Conservation (phyloP, 139 green algal species). For the Raphidocelis subcapitata region DNA sequence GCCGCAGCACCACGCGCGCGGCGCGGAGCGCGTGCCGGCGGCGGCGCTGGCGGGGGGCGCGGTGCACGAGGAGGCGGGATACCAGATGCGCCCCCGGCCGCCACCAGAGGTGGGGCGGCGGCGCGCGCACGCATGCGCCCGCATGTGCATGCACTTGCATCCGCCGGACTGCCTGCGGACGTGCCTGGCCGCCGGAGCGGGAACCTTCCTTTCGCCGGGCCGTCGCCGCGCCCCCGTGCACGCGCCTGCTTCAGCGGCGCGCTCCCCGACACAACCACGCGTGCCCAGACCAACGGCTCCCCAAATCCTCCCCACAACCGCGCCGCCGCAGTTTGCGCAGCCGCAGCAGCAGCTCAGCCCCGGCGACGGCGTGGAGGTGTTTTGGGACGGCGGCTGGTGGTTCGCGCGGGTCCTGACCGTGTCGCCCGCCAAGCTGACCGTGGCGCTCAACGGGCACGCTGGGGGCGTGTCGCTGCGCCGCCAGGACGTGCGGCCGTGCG, state of each 20-base stretch:
- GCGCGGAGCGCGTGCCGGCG: neutral
- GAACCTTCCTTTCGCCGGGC: no score
- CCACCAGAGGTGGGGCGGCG: slow-evolving; percentile 13
- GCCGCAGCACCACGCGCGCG: slow-evolving; percentile 1
- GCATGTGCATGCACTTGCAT: neutral
- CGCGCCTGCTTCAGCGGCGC: no score
- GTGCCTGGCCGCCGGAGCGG: no score
- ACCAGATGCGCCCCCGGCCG: slow-evolving; percentile 21
- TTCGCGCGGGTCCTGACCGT: neutral
- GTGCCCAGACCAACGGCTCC: no score
- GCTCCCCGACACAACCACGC: no score
- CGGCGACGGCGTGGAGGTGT: slow-evolving; percentile 35
- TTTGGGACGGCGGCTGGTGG: slow-evolving; percentile 43
- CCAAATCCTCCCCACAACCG: no score
- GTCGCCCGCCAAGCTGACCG: slow-evolving; percentile 1
- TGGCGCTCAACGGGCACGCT: neutral
- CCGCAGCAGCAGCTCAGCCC: neutral
- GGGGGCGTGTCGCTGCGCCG: neutral
- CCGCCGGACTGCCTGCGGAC: no score
- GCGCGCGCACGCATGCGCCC: no score
- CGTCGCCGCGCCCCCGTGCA: no score
- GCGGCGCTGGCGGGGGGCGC: neutral
- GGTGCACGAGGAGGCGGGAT: slow-evolving; percentile 8
- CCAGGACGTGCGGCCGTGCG: slow-evolving; percentile 1
- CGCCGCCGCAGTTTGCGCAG: neutral